Base-by-base conservation (phyloP, 257 asterid species). In the Petunia axillaris region DNA sequence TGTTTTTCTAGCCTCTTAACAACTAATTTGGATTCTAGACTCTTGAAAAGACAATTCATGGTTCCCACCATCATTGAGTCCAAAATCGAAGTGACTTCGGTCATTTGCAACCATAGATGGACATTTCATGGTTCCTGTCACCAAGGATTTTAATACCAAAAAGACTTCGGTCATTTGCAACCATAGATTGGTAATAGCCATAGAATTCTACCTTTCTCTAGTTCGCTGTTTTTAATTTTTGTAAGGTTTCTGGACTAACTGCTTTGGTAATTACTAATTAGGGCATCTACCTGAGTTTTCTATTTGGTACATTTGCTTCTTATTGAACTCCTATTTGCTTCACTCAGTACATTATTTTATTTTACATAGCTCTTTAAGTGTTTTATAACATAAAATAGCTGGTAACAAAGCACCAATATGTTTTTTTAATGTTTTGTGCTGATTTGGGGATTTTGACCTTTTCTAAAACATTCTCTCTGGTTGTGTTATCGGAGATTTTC, bases 371-470 rank as follows among this genome's bases (percentile, higher is more conserved):
- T 71, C 60, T 35, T 46, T 36, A 13, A 65, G 25, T 25, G 25
- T 25, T 25, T 25, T 25, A 25, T 25, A 25, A 25, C 25, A 25
- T 25, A 25, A 25, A 25, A 25, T 25, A 25, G 25, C 25, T 52
- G 3, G 55, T 52, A 52, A 52, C 10, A 14, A 52, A 9, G 14
- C 55, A 52, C 35, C 43, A 25, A 48, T 35, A 6, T 50, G 48
- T 48, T 71, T 39, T 71, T 50, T 14, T 52, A 25, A 25, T 25
- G 60, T 50, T 73, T 35, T 50, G 77, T 73, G 62, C 35, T 73
- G 77, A 35, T 10, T 48, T 50, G 60, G 50, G 35, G 62, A 73
- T 73, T 71, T 50, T 73, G 77, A 25, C 77, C 13, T 10, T 73
- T 71, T 35, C 50, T 13, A 25, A 25, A 25, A 25, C 25, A 6